Evolutionary conservation across 331 rosid genomes (phyloP).

Genomic region (Acacia pycnantha): DNA sequence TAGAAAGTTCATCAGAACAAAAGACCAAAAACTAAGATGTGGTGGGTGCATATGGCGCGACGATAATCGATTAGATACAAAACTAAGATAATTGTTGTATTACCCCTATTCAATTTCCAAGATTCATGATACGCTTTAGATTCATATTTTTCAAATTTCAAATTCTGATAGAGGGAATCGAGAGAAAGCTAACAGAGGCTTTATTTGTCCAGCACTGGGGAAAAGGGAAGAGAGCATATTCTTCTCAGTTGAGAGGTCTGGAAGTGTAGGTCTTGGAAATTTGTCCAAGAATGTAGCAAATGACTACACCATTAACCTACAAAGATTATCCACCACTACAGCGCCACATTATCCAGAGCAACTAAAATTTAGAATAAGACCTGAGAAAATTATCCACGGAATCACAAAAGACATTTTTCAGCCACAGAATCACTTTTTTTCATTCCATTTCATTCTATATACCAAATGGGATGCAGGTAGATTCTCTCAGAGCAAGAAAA

Average conservation of each 20-base stretch:
- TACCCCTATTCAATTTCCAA: background rate
- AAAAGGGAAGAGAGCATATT: background rate
- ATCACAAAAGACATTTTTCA: background rate
- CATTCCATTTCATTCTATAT: background rate
- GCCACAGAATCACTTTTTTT: background rate
- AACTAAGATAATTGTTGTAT: background rate
- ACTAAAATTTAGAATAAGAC: conserved; percentile 30
- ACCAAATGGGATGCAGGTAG: background rate
- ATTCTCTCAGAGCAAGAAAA: background rate
- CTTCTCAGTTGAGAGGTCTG: no score
- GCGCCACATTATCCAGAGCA: background rate
- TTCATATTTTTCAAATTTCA: background rate
- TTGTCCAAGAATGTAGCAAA: background rate
- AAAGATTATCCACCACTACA: background rate
- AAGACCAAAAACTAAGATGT: background rate
- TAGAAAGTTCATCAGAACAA: conserved; percentile 12
- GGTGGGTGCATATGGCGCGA: background rate
- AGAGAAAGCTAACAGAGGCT: background rate
- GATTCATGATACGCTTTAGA: background rate
- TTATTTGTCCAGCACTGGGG: background rate
- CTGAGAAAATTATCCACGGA: conserved; percentile 43
- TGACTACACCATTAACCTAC: background rate
- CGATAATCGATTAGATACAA: background rate
- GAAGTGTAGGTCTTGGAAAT: background rate
- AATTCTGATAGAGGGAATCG: background rate